Base-by-base conservation (phyloP, 116 monocot genomes). In the Dioscorea cayenensis region DNA sequence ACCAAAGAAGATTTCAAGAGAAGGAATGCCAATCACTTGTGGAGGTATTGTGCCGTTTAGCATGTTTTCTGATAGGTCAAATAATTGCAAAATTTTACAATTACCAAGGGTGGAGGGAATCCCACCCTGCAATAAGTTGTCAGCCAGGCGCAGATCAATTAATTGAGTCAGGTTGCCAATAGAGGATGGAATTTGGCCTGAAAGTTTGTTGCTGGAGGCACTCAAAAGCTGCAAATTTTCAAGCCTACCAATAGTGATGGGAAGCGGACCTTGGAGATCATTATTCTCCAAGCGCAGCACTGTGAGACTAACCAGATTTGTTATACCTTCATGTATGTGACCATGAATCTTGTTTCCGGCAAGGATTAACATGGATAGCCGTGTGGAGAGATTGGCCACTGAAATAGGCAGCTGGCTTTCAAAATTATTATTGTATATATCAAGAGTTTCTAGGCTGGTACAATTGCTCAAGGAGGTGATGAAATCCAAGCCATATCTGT, bases 111-210 rank as follows among this genome's bases (percentile, higher is more conserved):
- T 21, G 21, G 61, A n/a, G 23, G 61, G 61, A 19, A 25, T 10
- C 1, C 23, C 5, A 1, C 61, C 61, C 23, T 61, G 22, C 8
- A 61, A 22, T 20, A 22, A 22, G 10, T 61, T 61, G 61, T 22
- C 8, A 61, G 3, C 8, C 20, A 61, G 61, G 19, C 5, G 0
- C 20, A 61, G 19, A 61, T 61, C 1, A 25, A 0, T 61, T 22
- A 61, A 5, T 25, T 21, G 61, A 3, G 64, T 68, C 6, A 78
- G 71, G 58, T 81, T 74, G 5, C 84, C 81, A 7, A 84, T 13
- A 22, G 74, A 20, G 28, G 36, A 37, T 5, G 80, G 77, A 36
- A 84, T 84, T 37, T 36, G 25, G 14, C 84, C 87, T 6, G 51
- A 32, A 0, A 87, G 14, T 6, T 48, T 72, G 36, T 78, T 80